A percentile compares a stretch with the other conserved stretches of the same genome.
Conservation (phyloP, 2,329 filamentous ascomycete genomes). For the Cladosporium halotolerans region DNA sequence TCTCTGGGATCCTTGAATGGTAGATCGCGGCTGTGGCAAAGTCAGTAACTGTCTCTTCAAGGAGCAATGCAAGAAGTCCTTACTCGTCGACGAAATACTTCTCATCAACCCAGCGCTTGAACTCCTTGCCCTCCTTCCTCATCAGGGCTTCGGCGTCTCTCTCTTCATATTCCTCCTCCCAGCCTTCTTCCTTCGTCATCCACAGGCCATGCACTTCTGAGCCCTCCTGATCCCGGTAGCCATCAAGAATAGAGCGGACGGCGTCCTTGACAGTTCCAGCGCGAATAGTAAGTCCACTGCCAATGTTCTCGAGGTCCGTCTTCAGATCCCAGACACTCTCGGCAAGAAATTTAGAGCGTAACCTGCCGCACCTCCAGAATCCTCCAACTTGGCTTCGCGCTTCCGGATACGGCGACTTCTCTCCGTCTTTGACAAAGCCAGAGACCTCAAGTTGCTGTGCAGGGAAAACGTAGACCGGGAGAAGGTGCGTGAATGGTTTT, state of each 20-base stretch:
- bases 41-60: not conserved
- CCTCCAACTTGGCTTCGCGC: conserved; percentile 59
- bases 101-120: conserved; percentile 64
- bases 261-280: conserved; percentile 58
- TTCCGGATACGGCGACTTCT: conserved; percentile 59
- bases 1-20: conserved; percentile 52
- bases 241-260: conserved; percentile 51
- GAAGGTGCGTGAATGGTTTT: conserved; percentile 53
- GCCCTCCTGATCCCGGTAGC: conserved; percentile 31
- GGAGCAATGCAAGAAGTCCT: conserved; percentile 30
- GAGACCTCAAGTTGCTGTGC: conserved; percentile 68
- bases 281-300: conserved; percentile 58
- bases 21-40: conserved; percentile 54
- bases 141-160: conserved; percentile 49
- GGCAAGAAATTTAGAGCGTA: conserved; percentile 65
- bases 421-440: conserved; percentile 57
- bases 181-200: conserved; percentile 66
- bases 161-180: conserved; percentile 64
- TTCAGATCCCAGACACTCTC: conserved; percentile 71
- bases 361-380: conserved; percentile 69
- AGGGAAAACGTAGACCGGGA: conserved; percentile 65
- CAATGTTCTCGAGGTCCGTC: conserved; percentile 50
- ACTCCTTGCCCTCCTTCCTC: conserved; percentile 48
- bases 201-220: conserved; percentile 58
- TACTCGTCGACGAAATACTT: conserved; percentile 78